phyloP scores from a whole-genome alignment of 106 monocot genomes.

The Alisma plantagoaquatica region DNA sequence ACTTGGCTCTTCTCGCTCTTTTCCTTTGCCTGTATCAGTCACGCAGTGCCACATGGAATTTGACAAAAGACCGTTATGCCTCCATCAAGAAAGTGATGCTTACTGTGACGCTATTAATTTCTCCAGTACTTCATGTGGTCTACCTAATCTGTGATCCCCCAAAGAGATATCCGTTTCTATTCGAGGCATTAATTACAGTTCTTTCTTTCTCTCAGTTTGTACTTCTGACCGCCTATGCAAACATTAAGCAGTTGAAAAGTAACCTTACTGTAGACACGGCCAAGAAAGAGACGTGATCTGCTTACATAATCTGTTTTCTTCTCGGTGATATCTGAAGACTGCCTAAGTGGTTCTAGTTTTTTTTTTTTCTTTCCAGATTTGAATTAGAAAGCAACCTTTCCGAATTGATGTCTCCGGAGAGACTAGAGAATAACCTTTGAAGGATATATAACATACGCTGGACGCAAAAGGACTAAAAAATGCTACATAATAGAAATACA shows the following conservation, averaged over 20 bases:
- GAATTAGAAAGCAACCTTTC: too few species aligned
- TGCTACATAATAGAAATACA: too few species aligned
- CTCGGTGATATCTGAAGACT: too few species aligned
- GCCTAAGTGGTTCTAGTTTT: too few species aligned
- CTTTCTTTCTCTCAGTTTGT: conserved; percentile 93
- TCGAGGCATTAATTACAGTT: conserved; percentile 90
- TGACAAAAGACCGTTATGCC: conserved; percentile 7
- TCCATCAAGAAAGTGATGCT: conserved; percentile 19
- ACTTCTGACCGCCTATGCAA: conserved; percentile 45
- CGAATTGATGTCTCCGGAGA: too few species aligned
- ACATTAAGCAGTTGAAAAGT: conserved; percentile 50
- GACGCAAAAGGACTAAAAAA: too few species aligned
- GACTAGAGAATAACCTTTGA: too few species aligned
- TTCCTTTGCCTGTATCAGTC: conserved; percentile 50
- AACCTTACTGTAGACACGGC: conserved; percentile 6
- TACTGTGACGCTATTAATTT: conserved; percentile 20
- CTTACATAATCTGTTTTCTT: too few species aligned
- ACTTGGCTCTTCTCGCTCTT: conserved; percentile 52
- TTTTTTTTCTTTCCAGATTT: too few species aligned
- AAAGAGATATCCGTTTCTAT: conserved; percentile 76
- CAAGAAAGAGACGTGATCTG: too few species aligned
- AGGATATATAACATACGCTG: too few species aligned
- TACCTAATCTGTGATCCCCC: conserved; percentile 54
- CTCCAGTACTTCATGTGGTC: conserved; percentile 36
- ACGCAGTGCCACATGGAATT: conserved; percentile 8